A percentile compares a stretch with the other conserved stretches of the same genome.
Conservation (phyloP, 2,329 filamentous ascomycete genomes). For the Epichloe aotearoae region DNA sequence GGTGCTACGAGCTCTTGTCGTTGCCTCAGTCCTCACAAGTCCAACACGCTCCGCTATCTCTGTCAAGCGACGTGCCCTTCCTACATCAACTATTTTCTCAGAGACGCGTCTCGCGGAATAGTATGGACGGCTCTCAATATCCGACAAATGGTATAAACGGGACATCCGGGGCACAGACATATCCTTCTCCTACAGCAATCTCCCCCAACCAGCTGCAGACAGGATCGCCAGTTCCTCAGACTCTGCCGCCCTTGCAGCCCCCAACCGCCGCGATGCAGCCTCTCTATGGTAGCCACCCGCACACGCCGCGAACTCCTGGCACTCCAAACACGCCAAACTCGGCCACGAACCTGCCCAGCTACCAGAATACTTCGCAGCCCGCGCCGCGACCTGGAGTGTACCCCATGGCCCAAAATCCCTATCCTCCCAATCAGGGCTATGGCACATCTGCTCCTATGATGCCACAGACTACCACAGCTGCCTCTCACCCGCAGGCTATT, state of each 20-base stretch:
- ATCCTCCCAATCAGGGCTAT: conserved; percentile 40
- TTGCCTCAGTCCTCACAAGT: conserved; percentile 2
- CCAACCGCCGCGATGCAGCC: conserved; percentile 29
- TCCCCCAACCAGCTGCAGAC: conserved; percentile 37
- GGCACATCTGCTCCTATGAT: conserved; percentile 47
- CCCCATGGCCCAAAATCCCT: conserved; percentile 44
- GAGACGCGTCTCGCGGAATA: conserved; percentile 25
- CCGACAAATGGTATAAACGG: conserved; percentile 44
- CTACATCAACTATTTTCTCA: conserved; percentile 4
- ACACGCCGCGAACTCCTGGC: conserved; percentile 49
- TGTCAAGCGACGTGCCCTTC: neutral
- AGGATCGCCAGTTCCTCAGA: conserved; percentile 35
- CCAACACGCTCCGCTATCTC: neutral
- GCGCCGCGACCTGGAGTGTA: conserved; percentile 35
- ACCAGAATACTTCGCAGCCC: conserved; percentile 37
- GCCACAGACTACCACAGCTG: conserved; percentile 51
- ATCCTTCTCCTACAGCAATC: conserved; percentile 38
- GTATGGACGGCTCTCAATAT: conserved; percentile 43
- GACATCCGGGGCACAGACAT: conserved; percentile 33
- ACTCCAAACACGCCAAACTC: conserved; percentile 49
- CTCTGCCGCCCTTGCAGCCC: conserved; percentile 41
- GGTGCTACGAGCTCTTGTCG: conserved; percentile 3
- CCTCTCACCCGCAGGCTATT: conserved; percentile 62
- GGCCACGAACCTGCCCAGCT: conserved; percentile 37
- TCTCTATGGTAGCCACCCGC: conserved; percentile 44